These are phyloP conservation scores for Phenoliferia sp. DNA, from an alignment of 1,284 basidiomycete genomes.

Conservation along the genomic window DNA sequence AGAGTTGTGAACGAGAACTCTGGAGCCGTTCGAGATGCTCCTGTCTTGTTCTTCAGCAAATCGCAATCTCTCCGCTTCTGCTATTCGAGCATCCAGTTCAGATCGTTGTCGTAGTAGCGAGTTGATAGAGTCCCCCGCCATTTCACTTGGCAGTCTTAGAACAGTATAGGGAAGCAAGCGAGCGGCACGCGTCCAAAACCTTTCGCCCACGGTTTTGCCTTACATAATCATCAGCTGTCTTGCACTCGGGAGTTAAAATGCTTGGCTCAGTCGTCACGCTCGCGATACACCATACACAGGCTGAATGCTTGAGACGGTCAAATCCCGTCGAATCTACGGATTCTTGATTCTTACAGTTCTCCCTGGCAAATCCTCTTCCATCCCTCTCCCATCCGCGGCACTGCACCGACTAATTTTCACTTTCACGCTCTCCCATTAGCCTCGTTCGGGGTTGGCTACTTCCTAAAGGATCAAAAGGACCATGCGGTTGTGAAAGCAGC, in stretches of 20 bases:
- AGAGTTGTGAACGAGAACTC: constrained; percentile 14
- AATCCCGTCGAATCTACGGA: constrained; percentile 15
- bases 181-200: no score
- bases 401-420: neutral
- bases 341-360: constrained; percentile 17
- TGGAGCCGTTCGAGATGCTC: neutral
- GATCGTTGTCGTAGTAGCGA: neutral
- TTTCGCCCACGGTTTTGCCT: no score
- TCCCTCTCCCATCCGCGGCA: neutral
- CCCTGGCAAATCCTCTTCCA: constrained; percentile 5
- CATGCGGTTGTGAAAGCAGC: neutral
- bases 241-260: no score
- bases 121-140: no score
- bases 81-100: neutral
- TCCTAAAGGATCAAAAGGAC: constrained; percentile 13
- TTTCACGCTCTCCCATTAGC: neutral
- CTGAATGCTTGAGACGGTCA: constrained; percentile 25
- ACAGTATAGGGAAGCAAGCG: no score
- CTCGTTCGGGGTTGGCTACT: constrained; percentile 22
- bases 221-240: no score
- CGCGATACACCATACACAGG: neutral
- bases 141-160: no score
- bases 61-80: neutral
- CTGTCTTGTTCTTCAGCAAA: neutral
- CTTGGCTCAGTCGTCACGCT: no score